Conservation (phyloP, 106 monocot genomes). For the Dioscorea zingiberensis region DNA sequence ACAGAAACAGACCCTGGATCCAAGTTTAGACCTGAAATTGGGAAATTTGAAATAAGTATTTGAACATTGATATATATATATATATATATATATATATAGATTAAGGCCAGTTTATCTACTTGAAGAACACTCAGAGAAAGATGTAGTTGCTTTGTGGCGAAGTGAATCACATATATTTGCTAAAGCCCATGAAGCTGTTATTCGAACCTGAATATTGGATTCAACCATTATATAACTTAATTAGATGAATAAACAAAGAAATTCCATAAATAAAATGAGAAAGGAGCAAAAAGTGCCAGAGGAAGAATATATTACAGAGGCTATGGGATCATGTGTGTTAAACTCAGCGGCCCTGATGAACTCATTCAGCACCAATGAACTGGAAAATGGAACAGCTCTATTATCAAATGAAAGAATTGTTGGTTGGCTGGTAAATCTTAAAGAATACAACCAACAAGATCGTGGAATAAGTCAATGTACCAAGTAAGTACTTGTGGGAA, state of each 20-base stretch:
- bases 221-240: background rate
- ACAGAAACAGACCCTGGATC: conserved; percentile 18
- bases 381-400: conserved; percentile 24
- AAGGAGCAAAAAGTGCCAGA: background rate
- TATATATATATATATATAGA: too few relatives aligned
- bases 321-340: conserved; percentile 54
- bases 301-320: conserved; percentile 37
- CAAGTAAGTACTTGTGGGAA: conserved; percentile 52
- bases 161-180: conserved; percentile 98
- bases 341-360: conserved; percentile 63
- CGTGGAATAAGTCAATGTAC: conserved; percentile 35
- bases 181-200: conserved; percentile 93
- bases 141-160: conserved; percentile 47
- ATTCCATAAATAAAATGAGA: background rate
- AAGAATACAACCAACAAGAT: too few relatives aligned
- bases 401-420: background rate
- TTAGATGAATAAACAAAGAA: background rate
- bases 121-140: conserved; percentile 15
- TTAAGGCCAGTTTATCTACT: conserved; percentile 12
- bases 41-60: conserved; percentile 13
- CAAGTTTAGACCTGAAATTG: conserved; percentile 30
- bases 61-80: too few relatives aligned
- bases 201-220: conserved; percentile 48
- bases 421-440: too few relatives aligned
- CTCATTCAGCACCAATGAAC: conserved; percentile 45